phyloP scores from a whole-genome alignment of 2,329 filamentous ascomycete genomes.

The Ophiocordyceps camponoti-leonardi region DNA sequence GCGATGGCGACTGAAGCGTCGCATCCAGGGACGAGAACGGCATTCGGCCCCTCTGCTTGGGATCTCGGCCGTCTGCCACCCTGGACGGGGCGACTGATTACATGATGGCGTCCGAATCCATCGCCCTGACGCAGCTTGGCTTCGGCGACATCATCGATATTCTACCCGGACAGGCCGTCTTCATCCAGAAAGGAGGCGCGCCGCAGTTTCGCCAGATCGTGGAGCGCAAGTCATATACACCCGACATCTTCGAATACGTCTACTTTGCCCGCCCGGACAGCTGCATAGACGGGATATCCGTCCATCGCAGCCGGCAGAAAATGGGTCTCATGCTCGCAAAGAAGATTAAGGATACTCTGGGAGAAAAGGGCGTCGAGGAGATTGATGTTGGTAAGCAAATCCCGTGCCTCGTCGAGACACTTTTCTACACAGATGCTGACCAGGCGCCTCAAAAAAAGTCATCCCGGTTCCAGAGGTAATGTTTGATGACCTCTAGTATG shows the following conservation, averaged over 20 bases:
- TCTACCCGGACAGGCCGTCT: constrained; percentile 68
- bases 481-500: neutral
- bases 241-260: constrained; percentile 68
- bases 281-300: constrained; percentile 73
- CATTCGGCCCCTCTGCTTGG: constrained; percentile 68
- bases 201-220: constrained; percentile 65
- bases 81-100: constrained; percentile 55
- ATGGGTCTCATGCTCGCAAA: constrained; percentile 75
- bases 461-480: constrained; percentile 47
- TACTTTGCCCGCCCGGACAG: constrained; percentile 77
- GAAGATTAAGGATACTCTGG: constrained; percentile 49
- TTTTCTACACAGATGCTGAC: neutral
- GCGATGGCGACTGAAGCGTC: neutral
- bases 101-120: constrained; percentile 80
- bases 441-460: constrained; percentile 14
- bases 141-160: constrained; percentile 65
- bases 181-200: constrained; percentile 59
- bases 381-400: constrained; percentile 46
- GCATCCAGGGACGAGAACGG: constrained; percentile 19
- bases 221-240: constrained; percentile 50
- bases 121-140: constrained; percentile 66
- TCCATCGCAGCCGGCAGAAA: constrained; percentile 66
- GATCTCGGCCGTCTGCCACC: constrained; percentile 50
- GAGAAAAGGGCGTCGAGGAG: constrained; percentile 50
- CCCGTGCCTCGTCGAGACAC: neutral